phyloP scores from a whole-genome alignment of 805 yeast species.

The Starmera amethionina region DNA sequence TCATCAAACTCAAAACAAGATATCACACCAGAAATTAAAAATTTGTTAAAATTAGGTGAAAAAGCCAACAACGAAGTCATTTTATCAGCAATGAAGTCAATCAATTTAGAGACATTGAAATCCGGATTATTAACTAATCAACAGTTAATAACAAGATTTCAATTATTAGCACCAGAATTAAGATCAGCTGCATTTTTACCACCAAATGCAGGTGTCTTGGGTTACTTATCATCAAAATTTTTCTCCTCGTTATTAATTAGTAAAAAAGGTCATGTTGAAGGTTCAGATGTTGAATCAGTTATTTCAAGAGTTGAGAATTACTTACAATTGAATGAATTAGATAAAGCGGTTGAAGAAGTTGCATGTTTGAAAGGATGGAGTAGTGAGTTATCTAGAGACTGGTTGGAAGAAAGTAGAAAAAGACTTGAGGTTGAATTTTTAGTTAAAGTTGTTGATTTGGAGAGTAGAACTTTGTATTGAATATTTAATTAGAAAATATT shows the following conservation, averaged over 20 bases:
- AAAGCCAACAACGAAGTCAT: slow-evolving; percentile 37
- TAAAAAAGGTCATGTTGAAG: slow-evolving; percentile 70
- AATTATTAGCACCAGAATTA: slow-evolving; percentile 71
- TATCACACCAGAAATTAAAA: slow-evolving; percentile 12
- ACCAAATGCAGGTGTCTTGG: slow-evolving; percentile 91
- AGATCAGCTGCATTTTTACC: slow-evolving; percentile 85
- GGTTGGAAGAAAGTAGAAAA: slow-evolving; percentile 85
- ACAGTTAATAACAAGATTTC: slow-evolving; percentile 28
- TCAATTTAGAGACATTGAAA: slow-evolving; percentile 34
- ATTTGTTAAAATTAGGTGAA: slow-evolving; percentile 23
- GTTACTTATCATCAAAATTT: slow-evolving; percentile 73
- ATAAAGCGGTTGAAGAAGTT: slow-evolving; percentile 87
- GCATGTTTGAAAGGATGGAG: slow-evolving; percentile 89
- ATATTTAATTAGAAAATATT: neutral
- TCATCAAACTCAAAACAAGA: slow-evolving; percentile 28
- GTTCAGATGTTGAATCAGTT: slow-evolving; percentile 81
- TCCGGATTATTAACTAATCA: slow-evolving; percentile 44
- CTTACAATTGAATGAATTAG: slow-evolving; percentile 66
- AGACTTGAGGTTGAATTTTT: slow-evolving; percentile 82
- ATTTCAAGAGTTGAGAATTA: slow-evolving; percentile 77
- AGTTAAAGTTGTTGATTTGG: slow-evolving; percentile 58
- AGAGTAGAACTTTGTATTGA: slow-evolving; percentile 38
- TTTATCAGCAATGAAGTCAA: slow-evolving; percentile 33
- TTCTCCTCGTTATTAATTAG: slow-evolving; percentile 69
- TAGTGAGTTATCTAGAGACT: slow-evolving; percentile 79